Evolutionary conservation across 148 eudicot species (phyloP).

Genomic region (Silene uniflora): DNA sequence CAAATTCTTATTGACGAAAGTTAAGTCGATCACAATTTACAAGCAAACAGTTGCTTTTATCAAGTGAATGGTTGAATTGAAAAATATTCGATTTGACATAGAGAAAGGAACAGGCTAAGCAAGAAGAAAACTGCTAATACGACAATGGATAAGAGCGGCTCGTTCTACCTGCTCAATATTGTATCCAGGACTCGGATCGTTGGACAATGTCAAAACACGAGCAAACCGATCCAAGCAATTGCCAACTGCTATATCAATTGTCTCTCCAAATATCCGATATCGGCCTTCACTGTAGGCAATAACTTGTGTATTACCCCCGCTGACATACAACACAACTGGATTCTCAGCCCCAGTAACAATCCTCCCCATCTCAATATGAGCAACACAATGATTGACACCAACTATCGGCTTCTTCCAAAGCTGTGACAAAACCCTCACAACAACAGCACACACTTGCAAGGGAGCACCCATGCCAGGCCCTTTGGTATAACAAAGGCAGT

Average conservation of each 20-base stretch:
- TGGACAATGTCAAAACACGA: conserved; percentile 74
- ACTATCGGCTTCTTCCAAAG: conserved; percentile 95
- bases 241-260: conserved; percentile 96
- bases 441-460: conserved; percentile 76
- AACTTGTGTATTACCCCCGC: conserved; percentile 97
- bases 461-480: conserved; percentile 99
- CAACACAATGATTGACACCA: conserved; percentile 88
- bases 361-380: conserved; percentile 97
- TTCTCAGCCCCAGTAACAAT: conserved; percentile 87
- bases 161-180: conserved; percentile 83
- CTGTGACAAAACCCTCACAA: conserved; percentile 75
- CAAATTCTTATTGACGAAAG: background rate
- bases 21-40: background rate
- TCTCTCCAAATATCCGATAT: conserved; percentile 91
- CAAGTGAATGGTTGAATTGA: background rate
- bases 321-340: conserved; percentile 89
- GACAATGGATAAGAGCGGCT: background rate
- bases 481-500: conserved; percentile 91
- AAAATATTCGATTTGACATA: background rate
- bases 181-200: conserved; percentile 95
- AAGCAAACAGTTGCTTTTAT: background rate
- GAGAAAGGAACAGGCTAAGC: background rate
- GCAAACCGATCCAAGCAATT: conserved; percentile 97
- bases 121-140: background rate
- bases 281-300: conserved; percentile 94